phyloP scores from a whole-genome alignment of 2,329 filamentous ascomycete species.

The Rhytidhysteron rufulum region DNA sequence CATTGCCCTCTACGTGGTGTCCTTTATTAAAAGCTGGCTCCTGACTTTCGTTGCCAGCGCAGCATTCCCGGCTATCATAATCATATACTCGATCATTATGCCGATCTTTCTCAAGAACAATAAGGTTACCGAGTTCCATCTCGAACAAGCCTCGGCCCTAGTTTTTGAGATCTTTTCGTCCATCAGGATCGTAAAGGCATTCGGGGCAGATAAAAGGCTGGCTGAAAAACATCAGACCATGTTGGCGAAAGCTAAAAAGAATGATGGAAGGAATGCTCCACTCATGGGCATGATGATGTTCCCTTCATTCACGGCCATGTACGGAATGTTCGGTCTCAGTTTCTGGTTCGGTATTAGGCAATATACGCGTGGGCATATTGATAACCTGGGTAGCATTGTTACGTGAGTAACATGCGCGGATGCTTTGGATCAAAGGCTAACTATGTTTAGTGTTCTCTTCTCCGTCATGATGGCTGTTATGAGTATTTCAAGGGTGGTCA shows the following conservation, averaged over 20 bases:
- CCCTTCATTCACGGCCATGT: conserved; percentile 32
- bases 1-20: conserved; percentile 40
- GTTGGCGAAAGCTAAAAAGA: conserved; percentile 23
- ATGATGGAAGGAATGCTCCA: conserved; percentile 24
- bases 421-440: not conserved
- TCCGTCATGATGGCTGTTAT: conserved; percentile 36
- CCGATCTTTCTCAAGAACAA: conserved; percentile 31
- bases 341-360: conserved; percentile 39
- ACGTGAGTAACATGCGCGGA: conserved; percentile 18
- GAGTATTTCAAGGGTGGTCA: conserved; percentile 27
- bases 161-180: conserved; percentile 38
- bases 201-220: conserved; percentile 35
- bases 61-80: conserved; percentile 37
- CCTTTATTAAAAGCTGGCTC: conserved; percentile 50
- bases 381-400: conserved; percentile 29
- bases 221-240: conserved; percentile 23
- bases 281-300: conserved; percentile 32
- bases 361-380: conserved; percentile 25
- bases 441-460: conserved; percentile 29
- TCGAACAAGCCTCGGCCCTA: conserved; percentile 32
- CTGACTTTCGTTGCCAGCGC: conserved; percentile 45
- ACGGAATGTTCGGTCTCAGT: conserved; percentile 33
- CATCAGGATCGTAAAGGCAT: conserved; percentile 33
- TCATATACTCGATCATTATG: conserved; percentile 25
- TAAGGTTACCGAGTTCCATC: conserved; percentile 25